Conservation (phyloP, 1,284 basidiomycete species). For the Exobasidium cylindrosporum region DNA sequence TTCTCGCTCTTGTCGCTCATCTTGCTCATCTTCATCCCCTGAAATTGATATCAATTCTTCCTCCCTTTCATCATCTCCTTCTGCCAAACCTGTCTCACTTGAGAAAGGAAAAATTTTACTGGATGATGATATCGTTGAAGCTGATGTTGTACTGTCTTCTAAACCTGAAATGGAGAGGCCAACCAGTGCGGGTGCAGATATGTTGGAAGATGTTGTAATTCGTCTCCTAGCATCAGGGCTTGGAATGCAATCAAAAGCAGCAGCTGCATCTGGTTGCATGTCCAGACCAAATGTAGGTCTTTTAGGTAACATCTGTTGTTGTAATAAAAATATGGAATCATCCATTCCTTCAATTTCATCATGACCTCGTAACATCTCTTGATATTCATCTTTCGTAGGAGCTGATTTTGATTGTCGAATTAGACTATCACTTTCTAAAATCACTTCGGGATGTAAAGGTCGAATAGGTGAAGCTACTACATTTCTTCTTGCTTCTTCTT, state of each 20-base stretch:
- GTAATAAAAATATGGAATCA: not conserved
- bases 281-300: constrained; percentile 14
- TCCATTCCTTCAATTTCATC: not conserved
- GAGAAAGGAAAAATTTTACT: not conserved
- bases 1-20: not conserved
- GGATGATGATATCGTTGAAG: not conserved
- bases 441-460: too few relatives aligned
- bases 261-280: constrained; percentile 12
- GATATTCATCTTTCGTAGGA: not conserved
- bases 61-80: not conserved
- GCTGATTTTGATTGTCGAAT: not conserved
- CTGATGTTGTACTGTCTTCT: not conserved
- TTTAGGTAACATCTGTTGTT: constrained; percentile 4
- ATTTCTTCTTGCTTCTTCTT: not conserved
- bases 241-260: constrained; percentile 15
- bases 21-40: not conserved
- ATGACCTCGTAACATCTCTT: not conserved
- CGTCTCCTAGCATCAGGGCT: constrained; percentile 4
- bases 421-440: too few relatives aligned
- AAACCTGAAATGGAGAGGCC: not conserved
- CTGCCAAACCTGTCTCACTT: not conserved
- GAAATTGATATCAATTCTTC: not conserved
- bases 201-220: not conserved
- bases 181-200: not conserved
- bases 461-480: not conserved